phyloP scores from a whole-genome alignment of 2,329 filamentous ascomycete genomes.

The Aspergillus tamarii region DNA sequence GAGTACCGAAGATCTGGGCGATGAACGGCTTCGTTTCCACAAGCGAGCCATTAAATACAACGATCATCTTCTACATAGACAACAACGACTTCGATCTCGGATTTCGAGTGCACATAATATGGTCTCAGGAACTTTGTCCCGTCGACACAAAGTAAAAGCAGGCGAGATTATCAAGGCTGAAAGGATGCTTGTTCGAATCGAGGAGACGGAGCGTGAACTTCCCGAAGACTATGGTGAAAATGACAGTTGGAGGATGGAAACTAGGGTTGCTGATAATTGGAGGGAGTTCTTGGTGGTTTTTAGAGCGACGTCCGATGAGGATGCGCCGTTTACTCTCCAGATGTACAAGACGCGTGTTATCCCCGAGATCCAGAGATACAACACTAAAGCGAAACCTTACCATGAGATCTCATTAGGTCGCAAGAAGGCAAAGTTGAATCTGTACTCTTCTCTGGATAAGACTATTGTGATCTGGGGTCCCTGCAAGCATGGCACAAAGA shows the following conservation, averaged over 20 bases:
- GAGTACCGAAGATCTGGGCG: slow-evolving; percentile 17
- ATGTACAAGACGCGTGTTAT: slow-evolving; percentile 67
- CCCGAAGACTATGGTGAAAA: slow-evolving; percentile 68
- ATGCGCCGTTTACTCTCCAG: slow-evolving; percentile 60
- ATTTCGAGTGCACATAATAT: slow-evolving; percentile 41
- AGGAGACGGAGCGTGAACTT: slow-evolving; percentile 56
- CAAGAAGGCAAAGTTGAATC: slow-evolving; percentile 60
- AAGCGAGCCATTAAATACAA: slow-evolving; percentile 49
- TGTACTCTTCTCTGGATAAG: slow-evolving; percentile 70
- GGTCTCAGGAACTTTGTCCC: slow-evolving; percentile 38
- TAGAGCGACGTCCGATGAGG: slow-evolving; percentile 58
- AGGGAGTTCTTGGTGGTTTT: slow-evolving; percentile 66
- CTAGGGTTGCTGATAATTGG: slow-evolving; percentile 65
- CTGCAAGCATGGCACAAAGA: slow-evolving; percentile 56
- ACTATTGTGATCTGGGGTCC: slow-evolving; percentile 66
- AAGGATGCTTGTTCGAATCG: slow-evolving; percentile 68
- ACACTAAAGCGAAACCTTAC: slow-evolving; percentile 58
- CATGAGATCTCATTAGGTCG: slow-evolving; percentile 61
- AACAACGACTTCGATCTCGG: slow-evolving; percentile 43
- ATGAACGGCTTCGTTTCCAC: slow-evolving; percentile 20
- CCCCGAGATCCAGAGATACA: slow-evolving; percentile 59
- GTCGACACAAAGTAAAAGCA: slow-evolving; percentile 49
- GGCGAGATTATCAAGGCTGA: slow-evolving; percentile 70
- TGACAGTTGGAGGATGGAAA: slow-evolving; percentile 61
- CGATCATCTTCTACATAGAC: slow-evolving; percentile 46